A percentile compares a stretch with the other conserved stretches of the same genome.
phyloP scores from a whole-genome alignment of 176 grass and related monocot species.

The Carex scoparia region DNA sequence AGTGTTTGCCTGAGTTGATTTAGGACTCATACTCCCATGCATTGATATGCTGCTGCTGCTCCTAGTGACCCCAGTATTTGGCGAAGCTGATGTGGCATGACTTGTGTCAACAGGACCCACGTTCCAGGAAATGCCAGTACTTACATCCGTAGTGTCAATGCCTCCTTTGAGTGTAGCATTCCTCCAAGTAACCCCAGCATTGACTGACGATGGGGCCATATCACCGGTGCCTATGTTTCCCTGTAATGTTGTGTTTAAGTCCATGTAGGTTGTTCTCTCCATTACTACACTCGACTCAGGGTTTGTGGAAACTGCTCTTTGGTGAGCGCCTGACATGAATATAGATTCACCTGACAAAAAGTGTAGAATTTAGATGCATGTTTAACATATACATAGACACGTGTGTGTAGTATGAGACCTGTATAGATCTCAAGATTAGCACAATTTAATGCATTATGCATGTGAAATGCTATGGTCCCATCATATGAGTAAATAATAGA shows the following conservation, averaged over 20 bases:
- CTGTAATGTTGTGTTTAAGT: conserved; percentile 25
- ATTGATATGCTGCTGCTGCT: conserved; percentile 8
- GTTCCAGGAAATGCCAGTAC: conserved; percentile 16
- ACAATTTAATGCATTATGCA: background rate
- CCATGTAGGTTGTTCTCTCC: conserved; percentile 21
- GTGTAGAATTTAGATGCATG: background rate
- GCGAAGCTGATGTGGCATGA: background rate
- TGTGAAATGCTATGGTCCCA: background rate
- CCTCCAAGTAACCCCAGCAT: conserved; percentile 4
- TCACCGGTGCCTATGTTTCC: conserved; percentile 11
- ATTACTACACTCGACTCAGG: conserved; percentile 13
- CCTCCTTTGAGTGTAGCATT: background rate
- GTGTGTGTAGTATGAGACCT: background rate
- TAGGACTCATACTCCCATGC: conserved; percentile 19
- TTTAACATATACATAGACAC: background rate
- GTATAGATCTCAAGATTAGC: background rate
- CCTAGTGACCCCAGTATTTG: conserved; percentile 2
- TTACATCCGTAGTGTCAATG: conserved; percentile 2
- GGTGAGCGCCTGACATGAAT: conserved; percentile 20
- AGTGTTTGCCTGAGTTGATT: conserved; percentile 20
- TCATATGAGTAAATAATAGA: background rate
- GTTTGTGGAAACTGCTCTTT: background rate
- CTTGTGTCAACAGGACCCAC: background rate
- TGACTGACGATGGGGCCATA: conserved; percentile 14
- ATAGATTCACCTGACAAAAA: conserved; percentile 26